These are phyloP conservation scores for Leishmania turanica DNA, from an alignment of 208 protist genomes.

Conservation along the genomic window DNA sequence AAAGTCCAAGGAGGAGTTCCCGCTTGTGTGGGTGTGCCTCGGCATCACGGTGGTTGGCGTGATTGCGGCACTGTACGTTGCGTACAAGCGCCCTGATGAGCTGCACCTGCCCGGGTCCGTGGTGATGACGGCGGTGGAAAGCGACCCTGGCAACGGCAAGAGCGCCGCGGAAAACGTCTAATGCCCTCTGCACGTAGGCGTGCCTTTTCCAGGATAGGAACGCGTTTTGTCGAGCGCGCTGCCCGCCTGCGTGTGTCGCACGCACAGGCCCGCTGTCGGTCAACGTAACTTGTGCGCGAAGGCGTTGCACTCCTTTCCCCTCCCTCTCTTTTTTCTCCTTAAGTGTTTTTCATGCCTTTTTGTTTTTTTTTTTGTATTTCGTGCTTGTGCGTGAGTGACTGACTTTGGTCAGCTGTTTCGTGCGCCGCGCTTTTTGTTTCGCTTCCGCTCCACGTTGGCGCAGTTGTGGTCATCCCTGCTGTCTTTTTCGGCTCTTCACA, in stretches of 20 bases:
- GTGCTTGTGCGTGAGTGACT: conserved; percentile 10
- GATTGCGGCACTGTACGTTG: conserved; percentile 45
- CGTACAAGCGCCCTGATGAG: conserved; percentile 59
- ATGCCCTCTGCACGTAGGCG: not conserved
- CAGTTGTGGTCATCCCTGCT: not conserved
- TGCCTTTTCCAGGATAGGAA: not conserved
- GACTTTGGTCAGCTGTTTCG: not conserved
- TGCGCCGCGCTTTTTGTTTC: not conserved
- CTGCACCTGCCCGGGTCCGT: conserved; percentile 44
- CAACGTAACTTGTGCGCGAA: not conserved
- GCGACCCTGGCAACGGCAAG: conserved; percentile 27
- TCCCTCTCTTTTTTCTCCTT: not conserved
- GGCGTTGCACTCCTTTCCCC: not conserved
- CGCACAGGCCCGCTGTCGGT: not conserved
- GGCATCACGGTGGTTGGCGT: conserved; percentile 58
- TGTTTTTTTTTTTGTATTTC: not conserved
- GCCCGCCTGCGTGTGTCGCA: not conserved
- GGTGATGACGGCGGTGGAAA: conserved; percentile 39
- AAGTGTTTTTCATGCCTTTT: not conserved
- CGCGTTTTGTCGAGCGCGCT: not conserved
- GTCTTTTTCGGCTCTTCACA: not conserved
- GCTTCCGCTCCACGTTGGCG: not conserved
- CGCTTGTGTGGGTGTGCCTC: conserved; percentile 67
- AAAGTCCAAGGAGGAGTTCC: conserved; percentile 47
- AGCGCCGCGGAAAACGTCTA: not conserved